Evolutionary conservation across 2,329 filamentous ascomycete genomes (phyloP).

Genomic region (Alternaria panax): DNA sequence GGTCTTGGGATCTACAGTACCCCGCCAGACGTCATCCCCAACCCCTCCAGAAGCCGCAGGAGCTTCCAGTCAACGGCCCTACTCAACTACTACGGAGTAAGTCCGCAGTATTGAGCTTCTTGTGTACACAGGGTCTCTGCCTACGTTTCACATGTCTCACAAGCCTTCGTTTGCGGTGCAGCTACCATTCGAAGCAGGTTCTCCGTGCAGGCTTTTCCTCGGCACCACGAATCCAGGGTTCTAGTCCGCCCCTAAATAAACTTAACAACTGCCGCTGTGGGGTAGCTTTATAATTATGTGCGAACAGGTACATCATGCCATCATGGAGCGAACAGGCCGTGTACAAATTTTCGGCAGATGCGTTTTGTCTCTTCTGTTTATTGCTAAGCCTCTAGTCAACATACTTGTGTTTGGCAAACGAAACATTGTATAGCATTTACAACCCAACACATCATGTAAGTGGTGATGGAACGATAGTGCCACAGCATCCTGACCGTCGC

Average conservation of each 20-base stretch:
- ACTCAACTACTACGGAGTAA: not conserved
- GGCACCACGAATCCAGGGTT: conserved; percentile 13
- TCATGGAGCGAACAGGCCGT: conserved; percentile 11
- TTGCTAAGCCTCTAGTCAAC: not conserved
- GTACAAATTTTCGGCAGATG: conserved; percentile 15
- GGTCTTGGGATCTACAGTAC: conserved; percentile 10
- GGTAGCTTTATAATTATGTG: conserved; percentile 29
- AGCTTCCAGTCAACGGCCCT: not conserved
- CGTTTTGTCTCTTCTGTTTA: not conserved
- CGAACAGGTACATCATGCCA: conserved; percentile 12
- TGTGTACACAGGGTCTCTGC: not conserved
- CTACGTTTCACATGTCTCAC: not conserved
- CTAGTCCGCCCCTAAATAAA: conserved; percentile 15
- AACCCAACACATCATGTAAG: not conserved
- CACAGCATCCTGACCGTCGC: not conserved
- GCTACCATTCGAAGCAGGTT: conserved; percentile 7
- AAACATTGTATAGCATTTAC: not conserved
- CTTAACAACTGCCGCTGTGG: conserved; percentile 49
- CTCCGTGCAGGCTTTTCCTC: conserved; percentile 15
- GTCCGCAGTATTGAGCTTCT: not conserved
- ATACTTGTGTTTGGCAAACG: not conserved
- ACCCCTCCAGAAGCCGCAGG: conserved; percentile 16
- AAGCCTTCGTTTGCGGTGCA: not conserved
- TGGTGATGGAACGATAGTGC: not conserved
- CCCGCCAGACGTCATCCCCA: conserved; percentile 29